Evolutionary conservation across 768 basidiomycete species (phyloP).

Genomic region (Peribolospora kevripleyi): DNA sequence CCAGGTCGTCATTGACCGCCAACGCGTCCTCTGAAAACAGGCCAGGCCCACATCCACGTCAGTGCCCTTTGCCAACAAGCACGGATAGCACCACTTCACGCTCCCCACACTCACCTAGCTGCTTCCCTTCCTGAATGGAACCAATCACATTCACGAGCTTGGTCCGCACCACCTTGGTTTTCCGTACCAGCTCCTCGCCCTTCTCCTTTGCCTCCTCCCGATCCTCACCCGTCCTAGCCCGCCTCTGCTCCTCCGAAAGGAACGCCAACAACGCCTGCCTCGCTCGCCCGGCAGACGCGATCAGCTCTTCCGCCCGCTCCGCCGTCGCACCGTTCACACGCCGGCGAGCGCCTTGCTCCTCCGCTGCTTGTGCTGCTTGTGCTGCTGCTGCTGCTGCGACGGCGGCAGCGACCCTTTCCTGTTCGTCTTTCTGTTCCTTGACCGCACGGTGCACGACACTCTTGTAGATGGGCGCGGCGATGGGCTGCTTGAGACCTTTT

Average conservation of each 20-base stretch:
- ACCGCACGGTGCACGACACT: constrained; percentile 20
- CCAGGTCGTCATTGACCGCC: constrained; percentile 44
- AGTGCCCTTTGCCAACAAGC: not conserved
- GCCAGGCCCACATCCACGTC: not conserved
- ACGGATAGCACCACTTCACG: too few species aligned
- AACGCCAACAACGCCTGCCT: constrained; percentile 6
- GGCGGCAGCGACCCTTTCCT: constrained; percentile 13
- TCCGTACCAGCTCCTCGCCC: constrained; percentile 3
- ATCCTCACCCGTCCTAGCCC: not conserved
- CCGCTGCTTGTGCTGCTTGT: constrained; percentile 4
- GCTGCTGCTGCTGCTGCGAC: constrained; percentile 16
- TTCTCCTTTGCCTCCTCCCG: constrained; percentile 6
- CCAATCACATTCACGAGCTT: constrained; percentile 7
- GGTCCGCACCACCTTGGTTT: constrained; percentile 7
- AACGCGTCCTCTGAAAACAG: constrained; percentile 1
- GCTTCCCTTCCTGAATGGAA: not conserved
- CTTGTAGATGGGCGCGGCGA: constrained; percentile 24
- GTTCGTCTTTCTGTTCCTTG: constrained; percentile 16
- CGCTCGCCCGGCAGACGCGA: constrained; percentile 7
- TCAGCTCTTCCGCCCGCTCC: constrained; percentile 2
- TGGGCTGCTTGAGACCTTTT: constrained; percentile 17
- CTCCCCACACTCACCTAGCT: constrained; percentile 1
- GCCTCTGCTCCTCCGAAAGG: constrained; percentile 4
- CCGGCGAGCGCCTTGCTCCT: constrained; percentile 7
- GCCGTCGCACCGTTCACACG: not conserved